Base-by-base conservation (phyloP, 176 grass and related monocot genomes). In the Pontederia paniculata region DNA sequence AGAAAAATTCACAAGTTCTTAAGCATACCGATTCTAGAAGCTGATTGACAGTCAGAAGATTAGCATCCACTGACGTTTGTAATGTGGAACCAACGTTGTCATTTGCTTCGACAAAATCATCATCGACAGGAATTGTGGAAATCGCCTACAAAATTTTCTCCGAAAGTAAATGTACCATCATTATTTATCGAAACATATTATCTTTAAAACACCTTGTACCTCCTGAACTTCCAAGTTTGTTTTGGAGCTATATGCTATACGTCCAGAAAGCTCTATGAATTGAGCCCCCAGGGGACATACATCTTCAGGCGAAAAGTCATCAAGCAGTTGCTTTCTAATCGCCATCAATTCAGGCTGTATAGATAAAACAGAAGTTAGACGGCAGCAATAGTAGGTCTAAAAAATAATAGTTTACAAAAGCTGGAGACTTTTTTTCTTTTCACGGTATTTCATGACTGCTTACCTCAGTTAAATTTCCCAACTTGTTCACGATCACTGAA, bases 261-360 rank as follows among this genome's bases (percentile, higher is more conserved):
- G 57, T 60, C 80, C 73, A 74, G 80, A 62, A 49, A 77, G 67
- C 12, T 87, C 86, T 43, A 53, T 71, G 63, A 80, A 71, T 72
- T 89, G 73, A 73, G 76, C 75, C 56, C 83, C 86, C 44, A 96
- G 14, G 23, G 78, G 66, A 77, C 71, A 87, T 8, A 50, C 63
- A 73, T 97, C 86, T 22, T 97, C 93, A 23, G 62, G 66, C 25
- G 69, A 73, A 70, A 97, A 97, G 53, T 97, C 93, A 73, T 87
- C 80, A 61, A 97, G 72, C 53, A 97, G 57, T 42, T 97, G 86
- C 44, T 88, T 81, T 70, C 52, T 78, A 78, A 84, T 47, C 8
- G 55, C 50, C 45, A 80, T 76, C 58, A 74, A 41, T 75, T 97
- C 86, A 43, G 74, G 64, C 93, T 97, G 69, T 65, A 77, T 11